Base-by-base conservation (phyloP, 208 protist genomes). In the Acanthamoeba culbertsoni region DNA sequence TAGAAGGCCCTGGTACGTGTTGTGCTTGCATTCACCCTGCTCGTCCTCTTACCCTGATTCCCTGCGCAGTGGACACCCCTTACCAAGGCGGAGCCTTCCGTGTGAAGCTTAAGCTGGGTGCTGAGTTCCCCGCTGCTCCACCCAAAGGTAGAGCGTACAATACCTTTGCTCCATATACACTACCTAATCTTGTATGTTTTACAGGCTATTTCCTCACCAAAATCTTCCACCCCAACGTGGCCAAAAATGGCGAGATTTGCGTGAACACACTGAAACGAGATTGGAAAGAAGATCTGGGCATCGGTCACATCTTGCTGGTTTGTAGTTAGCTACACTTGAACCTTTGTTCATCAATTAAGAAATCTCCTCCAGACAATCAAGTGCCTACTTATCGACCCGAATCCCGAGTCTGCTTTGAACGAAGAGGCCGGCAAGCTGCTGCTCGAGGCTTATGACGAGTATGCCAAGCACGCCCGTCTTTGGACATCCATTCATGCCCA, bases 201-300 rank as follows among this genome's bases (percentile, higher is more conserved):
- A n/a, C n/a, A 84, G 99, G 10, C 37, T 84, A 97, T 62, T 99
- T 99, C 95, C 92, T 98, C 53, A 99, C 99, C 10, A 99, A 99
- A 82, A 99, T 99, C 62, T 99, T 99, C 94, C 99, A 99, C 95
- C 99, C 99, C 7, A 99, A 99, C 96, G 98, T 99, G 23, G 95
- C 98, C 31, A 97, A 89, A 12, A 97, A 97, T 46, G 99, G 99
- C 26, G 98, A 99, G 46, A 99, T 99, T 86, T 99, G 99, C 96
- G 98, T 99, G 28, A 99, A 99, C 95, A 99, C 98, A 31, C 95
- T 99, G 23, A 99, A 99, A 96, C 96, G 96, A 42, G 99, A 99
- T 96, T 99, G 99, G 99, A 96, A 96, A 8, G 95, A 97, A 2
- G 95, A 95, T 26, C 95, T 99, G 4, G 99, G 98, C 18, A 94